phyloP scores from a whole-genome alignment of 2,329 filamentous ascomycete genomes.

The Sclerotinia borealis region DNA sequence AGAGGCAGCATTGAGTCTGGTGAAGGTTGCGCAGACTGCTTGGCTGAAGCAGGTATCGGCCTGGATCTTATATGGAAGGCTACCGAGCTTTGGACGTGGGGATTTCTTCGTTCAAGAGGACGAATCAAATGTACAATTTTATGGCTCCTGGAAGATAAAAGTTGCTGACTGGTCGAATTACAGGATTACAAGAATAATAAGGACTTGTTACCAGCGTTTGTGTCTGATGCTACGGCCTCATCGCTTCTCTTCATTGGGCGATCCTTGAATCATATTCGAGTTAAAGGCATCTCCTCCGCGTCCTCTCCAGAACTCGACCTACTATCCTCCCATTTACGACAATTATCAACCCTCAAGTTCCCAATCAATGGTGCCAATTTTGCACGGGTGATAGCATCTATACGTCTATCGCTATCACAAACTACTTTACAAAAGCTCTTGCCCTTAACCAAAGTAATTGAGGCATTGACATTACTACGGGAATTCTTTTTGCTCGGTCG shows the following conservation, averaged over 20 bases:
- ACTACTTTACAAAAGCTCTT: constrained; percentile 78
- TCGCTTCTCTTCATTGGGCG: constrained; percentile 90
- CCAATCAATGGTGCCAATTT: constrained; percentile 70
- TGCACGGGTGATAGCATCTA: constrained; percentile 64
- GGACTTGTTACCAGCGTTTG: constrained; percentile 69
- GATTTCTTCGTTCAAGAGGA: constrained; percentile 75
- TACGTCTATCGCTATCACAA: constrained; percentile 75
- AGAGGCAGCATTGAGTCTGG: constrained; percentile 63
- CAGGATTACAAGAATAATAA: constrained; percentile 54
- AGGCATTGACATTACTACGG: constrained; percentile 70
- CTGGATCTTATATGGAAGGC: constrained; percentile 83
- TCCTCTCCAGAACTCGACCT: constrained; percentile 49
- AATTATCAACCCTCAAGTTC: constrained; percentile 62
- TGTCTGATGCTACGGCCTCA: constrained; percentile 64
- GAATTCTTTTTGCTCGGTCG: constrained; percentile 83
- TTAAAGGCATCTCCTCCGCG: constrained; percentile 40
- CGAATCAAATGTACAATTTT: constrained; percentile 17
- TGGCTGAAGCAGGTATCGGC: constrained; percentile 88
- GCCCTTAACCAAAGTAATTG: constrained; percentile 68
- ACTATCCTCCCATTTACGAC: constrained; percentile 60
- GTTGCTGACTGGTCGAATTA: background rate
- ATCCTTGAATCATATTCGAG: constrained; percentile 76
- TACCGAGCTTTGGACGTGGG: constrained; percentile 69
- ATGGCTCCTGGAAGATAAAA: background rate
- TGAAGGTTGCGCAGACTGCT: constrained; percentile 74